A percentile compares a stretch with the other conserved stretches of the same genome.
These are phyloP conservation scores for Atalantia buxifolia DNA, from an alignment of 345 rosid genomes.

Conservation along the genomic window DNA sequence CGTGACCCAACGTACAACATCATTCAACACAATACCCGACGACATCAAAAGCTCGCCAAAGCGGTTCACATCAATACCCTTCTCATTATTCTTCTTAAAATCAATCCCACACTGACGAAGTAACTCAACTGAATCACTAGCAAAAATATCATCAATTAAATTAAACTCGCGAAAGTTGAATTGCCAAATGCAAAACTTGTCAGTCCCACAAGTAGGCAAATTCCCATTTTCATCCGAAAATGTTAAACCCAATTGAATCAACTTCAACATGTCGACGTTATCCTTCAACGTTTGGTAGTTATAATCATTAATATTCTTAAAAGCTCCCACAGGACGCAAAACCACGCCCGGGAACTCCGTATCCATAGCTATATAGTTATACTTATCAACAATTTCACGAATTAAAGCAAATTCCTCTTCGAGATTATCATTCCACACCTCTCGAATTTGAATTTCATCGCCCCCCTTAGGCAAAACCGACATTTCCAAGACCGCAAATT, in stretches of 20 bases:
- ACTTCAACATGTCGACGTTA: constrained; percentile 76
- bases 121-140: constrained; percentile 78
- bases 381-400: constrained; percentile 70
- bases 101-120: constrained; percentile 78
- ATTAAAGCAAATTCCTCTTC: constrained; percentile 74
- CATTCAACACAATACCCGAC: constrained; percentile 77
- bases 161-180: constrained; percentile 90
- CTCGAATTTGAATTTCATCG: constrained; percentile 69
- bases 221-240: constrained; percentile 76
- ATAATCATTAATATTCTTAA: constrained; percentile 73
- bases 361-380: constrained; percentile 72
- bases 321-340: constrained; percentile 66
- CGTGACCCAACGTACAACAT: constrained; percentile 66
- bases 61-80: constrained; percentile 70
- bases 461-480: constrained; percentile 50
- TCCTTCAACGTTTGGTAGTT: constrained; percentile 79
- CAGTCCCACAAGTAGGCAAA: constrained; percentile 76
- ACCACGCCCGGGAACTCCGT: constrained; percentile 96
- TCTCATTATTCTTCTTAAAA: constrained; percentile 69
- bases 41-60: constrained; percentile 93
- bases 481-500: constrained; percentile 33
- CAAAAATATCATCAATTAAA: constrained; percentile 63
- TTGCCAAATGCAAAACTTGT: constrained; percentile 77
- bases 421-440: constrained; percentile 84
- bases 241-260: constrained; percentile 81